phyloP scores from a whole-genome alignment of 805 yeast species.

The Saccharomyces jurei region DNA sequence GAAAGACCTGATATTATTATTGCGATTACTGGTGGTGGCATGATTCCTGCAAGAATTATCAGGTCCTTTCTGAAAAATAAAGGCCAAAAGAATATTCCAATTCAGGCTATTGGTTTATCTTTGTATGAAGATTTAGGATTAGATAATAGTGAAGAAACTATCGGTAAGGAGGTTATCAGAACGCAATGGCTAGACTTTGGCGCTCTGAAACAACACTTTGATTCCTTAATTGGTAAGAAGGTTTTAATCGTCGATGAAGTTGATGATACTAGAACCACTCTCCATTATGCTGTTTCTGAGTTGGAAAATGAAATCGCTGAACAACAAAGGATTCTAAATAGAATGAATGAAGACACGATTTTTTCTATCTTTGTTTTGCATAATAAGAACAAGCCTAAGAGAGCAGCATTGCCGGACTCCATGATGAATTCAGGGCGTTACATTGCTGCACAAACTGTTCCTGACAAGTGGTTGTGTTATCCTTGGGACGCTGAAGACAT shows the following conservation, averaged over 20 bases:
- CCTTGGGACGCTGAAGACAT: constrained; percentile 87
- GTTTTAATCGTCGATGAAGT: constrained; percentile 83
- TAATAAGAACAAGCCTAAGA: constrained; percentile 75
- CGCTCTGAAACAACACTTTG: constrained; percentile 58
- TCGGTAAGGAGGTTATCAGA: constrained; percentile 75
- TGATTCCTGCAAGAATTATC: constrained; percentile 60
- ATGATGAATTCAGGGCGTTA: constrained; percentile 60
- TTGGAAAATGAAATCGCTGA: constrained; percentile 49
- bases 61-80: constrained; percentile 52
- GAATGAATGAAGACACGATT: constrained; percentile 51
- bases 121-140: constrained; percentile 51
- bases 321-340: constrained; percentile 53
- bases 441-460: constrained; percentile 64
- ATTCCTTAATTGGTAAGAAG: constrained; percentile 72
- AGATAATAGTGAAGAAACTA: constrained; percentile 36
- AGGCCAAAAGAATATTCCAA: constrained; percentile 59
- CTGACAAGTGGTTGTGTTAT: constrained; percentile 79
- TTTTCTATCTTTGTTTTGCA: constrained; percentile 76
- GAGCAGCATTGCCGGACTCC: constrained; percentile 58
- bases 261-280: constrained; percentile 85
- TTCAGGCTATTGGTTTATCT: constrained; percentile 62
- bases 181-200: constrained; percentile 89
- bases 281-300: constrained; percentile 76
- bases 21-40: constrained; percentile 71
- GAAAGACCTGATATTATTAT: constrained; percentile 48